Conservation (phyloP, 2,329 filamentous ascomycete genomes). For the Malbranchea zuffiana region DNA sequence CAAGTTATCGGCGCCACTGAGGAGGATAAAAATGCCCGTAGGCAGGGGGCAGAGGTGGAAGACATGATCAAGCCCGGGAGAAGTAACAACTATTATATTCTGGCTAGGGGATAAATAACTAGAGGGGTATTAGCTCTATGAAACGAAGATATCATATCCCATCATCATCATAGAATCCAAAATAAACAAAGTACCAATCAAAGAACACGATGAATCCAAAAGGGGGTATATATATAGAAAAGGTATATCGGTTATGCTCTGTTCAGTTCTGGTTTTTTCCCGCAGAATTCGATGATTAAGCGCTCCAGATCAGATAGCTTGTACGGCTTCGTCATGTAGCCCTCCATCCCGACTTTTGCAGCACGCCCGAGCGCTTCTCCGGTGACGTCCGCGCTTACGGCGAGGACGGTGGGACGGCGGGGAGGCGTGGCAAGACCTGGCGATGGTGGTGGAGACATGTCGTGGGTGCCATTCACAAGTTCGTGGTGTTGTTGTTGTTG, state of each 20-base stretch:
- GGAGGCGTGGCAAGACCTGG: conserved; percentile 12
- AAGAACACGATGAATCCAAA: background rate
- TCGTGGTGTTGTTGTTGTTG: conserved; percentile 16
- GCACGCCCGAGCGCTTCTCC: conserved; percentile 51
- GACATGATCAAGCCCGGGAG: no score
- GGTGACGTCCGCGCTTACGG: conserved; percentile 57
- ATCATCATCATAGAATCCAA: background rate
- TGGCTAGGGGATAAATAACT: no score
- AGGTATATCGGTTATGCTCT: background rate
- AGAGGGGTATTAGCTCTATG: no score
- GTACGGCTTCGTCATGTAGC: conserved; percentile 59
- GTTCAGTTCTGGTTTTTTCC: conserved; percentile 10
- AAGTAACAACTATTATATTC: no score
- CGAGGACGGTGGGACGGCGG: conserved; percentile 42
- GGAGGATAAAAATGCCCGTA: no score
- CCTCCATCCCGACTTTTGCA: conserved; percentile 53
- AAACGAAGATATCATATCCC: no score
- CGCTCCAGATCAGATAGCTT: conserved; percentile 52
- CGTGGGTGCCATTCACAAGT: conserved; percentile 3
- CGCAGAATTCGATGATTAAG: conserved; percentile 44
- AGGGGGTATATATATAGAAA: background rate
- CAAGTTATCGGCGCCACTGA: no score
- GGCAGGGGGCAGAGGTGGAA: no score
- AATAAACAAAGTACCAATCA: background rate
- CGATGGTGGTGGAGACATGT: conserved; percentile 20